Evolutionary conservation across 495 filamentous ascomycete genomes (phyloP), one percentile per base, ranked within the genome.

Genomic region (Hamigera avellanea): DNA sequence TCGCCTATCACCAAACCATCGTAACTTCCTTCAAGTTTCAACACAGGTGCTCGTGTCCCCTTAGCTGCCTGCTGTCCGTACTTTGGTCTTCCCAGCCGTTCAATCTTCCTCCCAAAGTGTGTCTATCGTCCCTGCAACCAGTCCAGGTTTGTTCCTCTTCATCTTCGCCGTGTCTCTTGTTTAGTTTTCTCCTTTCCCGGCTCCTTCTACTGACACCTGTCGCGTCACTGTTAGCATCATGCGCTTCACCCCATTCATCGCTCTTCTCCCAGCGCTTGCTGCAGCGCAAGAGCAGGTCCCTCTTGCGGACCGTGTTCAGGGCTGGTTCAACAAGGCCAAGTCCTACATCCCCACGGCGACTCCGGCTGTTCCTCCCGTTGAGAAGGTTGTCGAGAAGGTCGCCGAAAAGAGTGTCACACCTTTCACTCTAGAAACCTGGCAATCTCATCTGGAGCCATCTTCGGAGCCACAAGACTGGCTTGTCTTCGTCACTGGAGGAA

Each of bases 401-500:
- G 64, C 66, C 12, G 64, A 66, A 53, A 70, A 78, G 48, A 55
- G 60, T 35, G 71, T 81, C 43, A 62, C 63, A 26, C 56, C 50
- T n/a, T 57, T 95, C 42, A 82, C 75, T 26, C 62, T 81, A 42
- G 56, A 72, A 31, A 83, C 84, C 73, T 91, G 82, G 78, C 71
- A 81, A 46, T 49, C 69, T 10, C 56, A 84, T 37, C 73, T 86
- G 42, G 69, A 61, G 15, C 78, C 81, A 7, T 70, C 78, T 7
- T 61, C 70, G 36, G 55, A 75, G 10, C 71, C 81, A 2, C 76
- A 82, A 57, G 80, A 88, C 55, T 94, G 81, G 83, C 75, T 81
- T 63, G 64, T 94, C 40, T 73, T 81, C 50, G 58, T 93, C 34
- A 84, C 81, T 1, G 87, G 87, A 34, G 77, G 83, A 28, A 93